phyloP scores from a whole-genome alignment of 129 eudicot species.

The Escallonia herrerae region DNA sequence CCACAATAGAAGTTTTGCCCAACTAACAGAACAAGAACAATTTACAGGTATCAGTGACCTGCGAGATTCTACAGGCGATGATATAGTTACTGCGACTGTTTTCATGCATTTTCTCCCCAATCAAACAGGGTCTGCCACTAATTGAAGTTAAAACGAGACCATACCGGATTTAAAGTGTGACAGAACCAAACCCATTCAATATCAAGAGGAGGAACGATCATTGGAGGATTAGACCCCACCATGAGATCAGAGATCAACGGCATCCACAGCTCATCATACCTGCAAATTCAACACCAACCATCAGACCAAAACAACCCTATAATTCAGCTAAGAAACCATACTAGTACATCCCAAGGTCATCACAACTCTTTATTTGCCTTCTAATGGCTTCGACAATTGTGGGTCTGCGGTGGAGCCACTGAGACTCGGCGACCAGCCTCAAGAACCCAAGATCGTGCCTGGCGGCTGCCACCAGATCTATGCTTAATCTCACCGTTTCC shows the following conservation, averaged over 20 bases:
- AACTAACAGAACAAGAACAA: too few relatives aligned
- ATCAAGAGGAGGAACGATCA: constrained; percentile 95
- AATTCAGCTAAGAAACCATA: too few relatives aligned
- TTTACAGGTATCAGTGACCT: too few relatives aligned
- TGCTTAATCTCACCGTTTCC: constrained; percentile 27
- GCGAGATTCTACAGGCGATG: too few relatives aligned
- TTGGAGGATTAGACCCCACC: constrained; percentile 47
- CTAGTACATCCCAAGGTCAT: too few relatives aligned
- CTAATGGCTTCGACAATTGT: constrained; percentile 60
- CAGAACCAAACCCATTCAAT: constrained; percentile 99
- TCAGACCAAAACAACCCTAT: neutral
- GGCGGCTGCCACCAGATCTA: constrained; percentile 85
- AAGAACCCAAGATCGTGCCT: constrained; percentile 51
- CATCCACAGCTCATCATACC: constrained; percentile 94
- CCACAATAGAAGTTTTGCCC: too few relatives aligned
- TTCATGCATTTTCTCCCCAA: constrained; percentile 1
- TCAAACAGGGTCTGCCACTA: neutral
- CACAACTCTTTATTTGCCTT: constrained; percentile 27
- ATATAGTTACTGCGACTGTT: neutral
- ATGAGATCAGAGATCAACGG: constrained; percentile 81
- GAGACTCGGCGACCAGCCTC: constrained; percentile 57
- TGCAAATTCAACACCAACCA: constrained; percentile 12
- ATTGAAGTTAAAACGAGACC: constrained; percentile 1
- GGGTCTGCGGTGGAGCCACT: constrained; percentile 55
- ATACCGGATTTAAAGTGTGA: constrained; percentile 79